phyloP scores from a whole-genome alignment of 805 yeast species.

The Wickerhamomyces bisporus region DNA sequence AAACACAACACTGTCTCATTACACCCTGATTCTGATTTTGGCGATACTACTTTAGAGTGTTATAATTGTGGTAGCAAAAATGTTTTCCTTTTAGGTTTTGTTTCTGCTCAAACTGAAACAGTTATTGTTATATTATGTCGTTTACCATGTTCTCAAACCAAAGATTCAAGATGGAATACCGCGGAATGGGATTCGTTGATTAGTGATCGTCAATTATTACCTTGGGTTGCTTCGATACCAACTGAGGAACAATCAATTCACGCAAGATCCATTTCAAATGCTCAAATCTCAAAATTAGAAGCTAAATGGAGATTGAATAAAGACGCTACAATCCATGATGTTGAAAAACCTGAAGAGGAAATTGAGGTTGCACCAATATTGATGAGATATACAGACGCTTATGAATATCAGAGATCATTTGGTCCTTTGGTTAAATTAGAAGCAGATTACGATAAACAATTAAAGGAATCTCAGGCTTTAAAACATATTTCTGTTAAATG shows the following conservation, averaged over 20 bases:
- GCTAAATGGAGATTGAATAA: conserved; percentile 75
- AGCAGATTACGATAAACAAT: conserved; percentile 69
- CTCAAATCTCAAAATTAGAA: conserved; percentile 69
- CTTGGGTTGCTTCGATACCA: conserved; percentile 79
- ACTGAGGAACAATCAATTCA: conserved; percentile 54
- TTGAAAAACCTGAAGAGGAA: conserved; percentile 48
- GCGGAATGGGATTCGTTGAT: conserved; percentile 83
- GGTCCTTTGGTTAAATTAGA: conserved; percentile 81
- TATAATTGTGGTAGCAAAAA: conserved; percentile 84
- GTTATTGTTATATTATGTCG: conserved; percentile 86
- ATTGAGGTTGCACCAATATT: conserved; percentile 65
- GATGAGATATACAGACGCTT: conserved; percentile 75
- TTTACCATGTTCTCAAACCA: conserved; percentile 76
- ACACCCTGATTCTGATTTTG: conserved; percentile 77
- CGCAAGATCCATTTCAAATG: conserved; percentile 51
- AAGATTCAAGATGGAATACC: conserved; percentile 81
- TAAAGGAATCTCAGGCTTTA: conserved; percentile 73
- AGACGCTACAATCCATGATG: conserved; percentile 66
- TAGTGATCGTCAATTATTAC: conserved; percentile 67
- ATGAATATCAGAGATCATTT: conserved; percentile 77
- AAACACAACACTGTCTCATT: conserved; percentile 70
- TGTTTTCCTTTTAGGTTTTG: conserved; percentile 78
- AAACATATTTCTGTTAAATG: conserved; percentile 70
- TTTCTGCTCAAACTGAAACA: conserved; percentile 79
- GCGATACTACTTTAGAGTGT: conserved; percentile 85